phyloP scores from a whole-genome alignment of 2,329 filamentous ascomycete genomes.

The Epichloe sibirici region DNA sequence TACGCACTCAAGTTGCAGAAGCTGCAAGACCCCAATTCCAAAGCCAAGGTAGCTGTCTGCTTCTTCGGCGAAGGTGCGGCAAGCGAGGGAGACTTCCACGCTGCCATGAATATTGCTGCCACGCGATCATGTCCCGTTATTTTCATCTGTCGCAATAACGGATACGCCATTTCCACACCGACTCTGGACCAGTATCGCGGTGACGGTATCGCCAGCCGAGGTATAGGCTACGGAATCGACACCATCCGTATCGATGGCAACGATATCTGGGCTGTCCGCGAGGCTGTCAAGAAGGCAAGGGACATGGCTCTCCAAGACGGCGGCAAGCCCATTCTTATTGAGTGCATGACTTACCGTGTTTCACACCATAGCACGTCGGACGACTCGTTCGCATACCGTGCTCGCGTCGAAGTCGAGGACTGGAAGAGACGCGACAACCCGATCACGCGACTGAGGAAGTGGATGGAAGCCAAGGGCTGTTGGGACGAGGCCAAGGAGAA shows the following conservation, averaged over 20 bases:
- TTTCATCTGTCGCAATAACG: slow-evolving; percentile 89
- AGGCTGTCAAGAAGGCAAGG: slow-evolving; percentile 66
- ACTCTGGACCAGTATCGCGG: slow-evolving; percentile 85
- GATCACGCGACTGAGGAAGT: slow-evolving; percentile 75
- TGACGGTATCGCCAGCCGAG: slow-evolving; percentile 78
- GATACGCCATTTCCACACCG: slow-evolving; percentile 81
- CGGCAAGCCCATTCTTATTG: slow-evolving; percentile 75
- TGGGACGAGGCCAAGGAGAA: slow-evolving; percentile 83
- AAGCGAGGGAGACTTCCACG: slow-evolving; percentile 85
- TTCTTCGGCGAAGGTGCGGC: slow-evolving; percentile 90
- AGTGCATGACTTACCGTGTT: slow-evolving; percentile 97
- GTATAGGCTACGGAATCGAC: slow-evolving; percentile 86
- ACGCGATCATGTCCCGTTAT: slow-evolving; percentile 78
- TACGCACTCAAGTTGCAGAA: slow-evolving; percentile 79
- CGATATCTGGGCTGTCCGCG: slow-evolving; percentile 78
- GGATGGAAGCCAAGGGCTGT: slow-evolving; percentile 68
- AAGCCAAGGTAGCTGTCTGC: slow-evolving; percentile 60
- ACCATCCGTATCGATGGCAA: slow-evolving; percentile 91
- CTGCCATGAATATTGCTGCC: slow-evolving; percentile 80
- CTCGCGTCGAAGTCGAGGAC: slow-evolving; percentile 85
- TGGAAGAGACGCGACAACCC: slow-evolving; percentile 90
- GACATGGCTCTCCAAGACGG: slow-evolving; percentile 67
- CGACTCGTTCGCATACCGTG: slow-evolving; percentile 92
- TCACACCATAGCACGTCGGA: slow-evolving; percentile 95
- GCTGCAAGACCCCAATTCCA: slow-evolving; percentile 54